These are phyloP conservation scores for Nannochloropsis granulata DNA, from an alignment of 108 stramenopile genomes.

Conservation along the genomic window DNA sequence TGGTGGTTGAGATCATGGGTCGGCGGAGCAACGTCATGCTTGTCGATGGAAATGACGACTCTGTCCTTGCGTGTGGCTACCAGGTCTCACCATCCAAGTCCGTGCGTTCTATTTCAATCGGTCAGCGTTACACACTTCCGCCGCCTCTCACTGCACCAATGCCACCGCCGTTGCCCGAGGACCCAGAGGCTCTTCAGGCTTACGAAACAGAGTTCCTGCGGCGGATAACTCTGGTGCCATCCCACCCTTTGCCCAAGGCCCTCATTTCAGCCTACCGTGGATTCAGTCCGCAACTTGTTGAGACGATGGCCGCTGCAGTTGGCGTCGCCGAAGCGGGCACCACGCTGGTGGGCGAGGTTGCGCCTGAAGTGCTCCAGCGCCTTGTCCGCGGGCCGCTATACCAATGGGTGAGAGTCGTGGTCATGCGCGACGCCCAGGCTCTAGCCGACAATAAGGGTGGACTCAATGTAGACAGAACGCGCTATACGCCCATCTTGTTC, in stretches of 20 bases:
- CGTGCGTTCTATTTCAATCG: not conserved
- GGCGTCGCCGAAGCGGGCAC: not conserved
- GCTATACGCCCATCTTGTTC: not conserved
- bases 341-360: not conserved
- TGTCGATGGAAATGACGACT: not conserved
- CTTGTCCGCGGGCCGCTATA: not conserved
- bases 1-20: slow-evolving; percentile 13
- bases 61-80: slow-evolving; percentile 8
- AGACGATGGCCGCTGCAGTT: not conserved
- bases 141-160: not conserved
- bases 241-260: not conserved
- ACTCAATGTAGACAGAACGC: not conserved
- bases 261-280: not conserved
- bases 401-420: not conserved
- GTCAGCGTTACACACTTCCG: not conserved
- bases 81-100: not conserved
- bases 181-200: not conserved
- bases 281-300: not conserved
- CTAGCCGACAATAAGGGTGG: not conserved
- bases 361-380: not conserved
- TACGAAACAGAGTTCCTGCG: not conserved
- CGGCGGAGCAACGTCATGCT: slow-evolving; percentile 12
- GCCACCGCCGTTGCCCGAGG: not conserved
- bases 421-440: not conserved
- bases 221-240: not conserved